These are phyloP conservation scores for Pyrenophora seminiperda DNA, from an alignment of 2,329 filamentous ascomycete genomes.

Conservation along the genomic window DNA sequence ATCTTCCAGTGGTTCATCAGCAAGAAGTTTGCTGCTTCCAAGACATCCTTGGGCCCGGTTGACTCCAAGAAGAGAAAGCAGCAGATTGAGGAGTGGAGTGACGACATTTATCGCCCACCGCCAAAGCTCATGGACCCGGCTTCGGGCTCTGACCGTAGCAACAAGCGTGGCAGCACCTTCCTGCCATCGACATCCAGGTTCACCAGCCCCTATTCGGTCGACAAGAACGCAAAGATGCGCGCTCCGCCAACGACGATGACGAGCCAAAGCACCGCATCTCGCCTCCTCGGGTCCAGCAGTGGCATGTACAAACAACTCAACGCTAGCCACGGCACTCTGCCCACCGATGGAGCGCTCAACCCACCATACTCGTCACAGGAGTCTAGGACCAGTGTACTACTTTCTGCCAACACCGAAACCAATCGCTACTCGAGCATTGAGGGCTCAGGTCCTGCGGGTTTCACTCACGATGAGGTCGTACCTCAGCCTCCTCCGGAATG, in stretches of 20 bases:
- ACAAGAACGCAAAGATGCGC: slow-evolving; percentile 61
- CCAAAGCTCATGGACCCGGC: slow-evolving; percentile 78
- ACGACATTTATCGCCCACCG: slow-evolving; percentile 94
- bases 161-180: slow-evolving; percentile 82
- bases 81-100: slow-evolving; percentile 97
- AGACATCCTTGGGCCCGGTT: slow-evolving; percentile 76
- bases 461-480: slow-evolving; percentile 94
- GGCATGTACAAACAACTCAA: slow-evolving; percentile 71
- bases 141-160: slow-evolving; percentile 68
- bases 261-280: slow-evolving; percentile 78
- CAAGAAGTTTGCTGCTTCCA: slow-evolving; percentile 80
- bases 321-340: slow-evolving; percentile 62
- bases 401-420: slow-evolving; percentile 50
- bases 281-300: slow-evolving; percentile 68
- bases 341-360: slow-evolving; percentile 46
- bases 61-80: slow-evolving; percentile 83
- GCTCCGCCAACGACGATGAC: slow-evolving; percentile 89
- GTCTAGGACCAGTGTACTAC: slow-evolving; percentile 51
- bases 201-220: slow-evolving; percentile 83
- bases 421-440: slow-evolving; percentile 63
- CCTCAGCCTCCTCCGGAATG: slow-evolving; percentile 96
- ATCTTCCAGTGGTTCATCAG: slow-evolving; percentile 97
- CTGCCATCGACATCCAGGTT: slow-evolving; percentile 93
- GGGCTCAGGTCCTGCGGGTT: slow-evolving; percentile 82
- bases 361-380: slow-evolving; percentile 31